Evolutionary conservation across 371 early-diverging fungal genomes (phyloP), one percentile per base, ranked within the genome.

Genomic region (Entomophthora muscae): DNA sequence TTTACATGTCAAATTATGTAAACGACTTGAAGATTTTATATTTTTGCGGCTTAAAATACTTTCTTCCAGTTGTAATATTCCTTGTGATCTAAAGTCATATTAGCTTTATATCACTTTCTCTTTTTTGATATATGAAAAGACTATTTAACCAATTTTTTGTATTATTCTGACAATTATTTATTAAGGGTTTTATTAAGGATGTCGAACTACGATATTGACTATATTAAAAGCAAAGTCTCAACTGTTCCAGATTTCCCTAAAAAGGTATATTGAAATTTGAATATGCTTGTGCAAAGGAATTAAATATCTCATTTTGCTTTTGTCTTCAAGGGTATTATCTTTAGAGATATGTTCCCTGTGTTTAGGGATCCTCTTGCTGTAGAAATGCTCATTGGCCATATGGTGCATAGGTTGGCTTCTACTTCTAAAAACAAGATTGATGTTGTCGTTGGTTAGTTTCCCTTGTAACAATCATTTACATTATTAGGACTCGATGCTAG

Each of bases 271-370:
- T 53, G 7, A 29, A 3, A 30, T 24, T 66, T 22, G n/a, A 52
- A 23, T 22, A 12, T 51, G 27, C n/a, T 13, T 5, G 22, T 26
- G 13, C 21, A 29, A 22, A 3, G n/a, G n/a, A 33, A 24, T 24
- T 32, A 29, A 51, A 24, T 32, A 26, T 31, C 52, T 58, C n/a
- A 17, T 24, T 63, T 24, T 55, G 65, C 13, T 58, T 70, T 57
- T 63, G 27, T n/a, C n/a, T n/a, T n/a, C 23, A 63, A 83, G 78
- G 92, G 91, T 22, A 90, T 95, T 66, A 73, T 86, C 65, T 92
- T 94, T 81, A 85, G 83, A 72, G 98, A 98, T 71, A 89, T 98
- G 71, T 93, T 95, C 73, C 93, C 94, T 53, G 81, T 98, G 64
- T 98, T 98, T 80, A 86, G 88, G 72, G 88, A 93, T 70, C 96